Evolutionary conservation across 495 filamentous ascomycete species (phyloP).

Genomic region (Aspergillus kassunensis): DNA sequence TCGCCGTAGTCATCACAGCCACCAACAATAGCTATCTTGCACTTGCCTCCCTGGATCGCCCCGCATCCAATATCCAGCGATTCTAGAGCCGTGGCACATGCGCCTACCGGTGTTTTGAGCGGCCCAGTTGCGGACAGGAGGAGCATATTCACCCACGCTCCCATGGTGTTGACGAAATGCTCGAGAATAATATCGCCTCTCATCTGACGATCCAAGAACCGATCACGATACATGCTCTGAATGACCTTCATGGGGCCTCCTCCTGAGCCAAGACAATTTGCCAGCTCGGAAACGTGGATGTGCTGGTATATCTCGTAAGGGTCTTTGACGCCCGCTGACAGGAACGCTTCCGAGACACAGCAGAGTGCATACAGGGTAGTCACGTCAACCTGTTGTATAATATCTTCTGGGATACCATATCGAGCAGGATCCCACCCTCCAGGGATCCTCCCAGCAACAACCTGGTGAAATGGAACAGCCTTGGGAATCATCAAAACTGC

Average conservation of each 20-base stretch:
- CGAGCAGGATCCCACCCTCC: slow-evolving; percentile 92
- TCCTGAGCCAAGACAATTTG: slow-evolving; percentile 96
- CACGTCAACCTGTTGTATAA: slow-evolving; percentile 92
- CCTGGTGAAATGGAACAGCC: slow-evolving; percentile 88
- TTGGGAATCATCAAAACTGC: slow-evolving; percentile 93
- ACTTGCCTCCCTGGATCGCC: slow-evolving; percentile 94
- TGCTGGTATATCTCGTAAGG: slow-evolving; percentile 99
- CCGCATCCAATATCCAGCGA: slow-evolving; percentile 96
- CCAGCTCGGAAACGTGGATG: slow-evolving; percentile 94
- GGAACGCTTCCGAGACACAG: slow-evolving; percentile 82
- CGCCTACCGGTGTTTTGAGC: slow-evolving; percentile 97
- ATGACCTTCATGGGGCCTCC: slow-evolving; percentile 78
- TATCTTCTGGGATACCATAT: slow-evolving; percentile 95
- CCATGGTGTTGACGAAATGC: slow-evolving; percentile 99
- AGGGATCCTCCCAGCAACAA: slow-evolving; percentile 92
- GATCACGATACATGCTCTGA: slow-evolving; percentile 96
- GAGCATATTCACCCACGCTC: slow-evolving; percentile 99
- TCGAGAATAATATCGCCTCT: slow-evolving; percentile 98
- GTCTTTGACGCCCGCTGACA: slow-evolving; percentile 92
- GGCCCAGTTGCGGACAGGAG: slow-evolving; percentile 92
- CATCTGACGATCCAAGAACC: slow-evolving; percentile 88
- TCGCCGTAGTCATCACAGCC: slow-evolving; percentile 99
- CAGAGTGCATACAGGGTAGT: slow-evolving; percentile 93
- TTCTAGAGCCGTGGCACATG: slow-evolving; percentile 94
- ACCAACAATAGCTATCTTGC: slow-evolving; percentile 91